phyloP scores from a whole-genome alignment of 345 rosid species.

The Citrus sp. region DNA sequence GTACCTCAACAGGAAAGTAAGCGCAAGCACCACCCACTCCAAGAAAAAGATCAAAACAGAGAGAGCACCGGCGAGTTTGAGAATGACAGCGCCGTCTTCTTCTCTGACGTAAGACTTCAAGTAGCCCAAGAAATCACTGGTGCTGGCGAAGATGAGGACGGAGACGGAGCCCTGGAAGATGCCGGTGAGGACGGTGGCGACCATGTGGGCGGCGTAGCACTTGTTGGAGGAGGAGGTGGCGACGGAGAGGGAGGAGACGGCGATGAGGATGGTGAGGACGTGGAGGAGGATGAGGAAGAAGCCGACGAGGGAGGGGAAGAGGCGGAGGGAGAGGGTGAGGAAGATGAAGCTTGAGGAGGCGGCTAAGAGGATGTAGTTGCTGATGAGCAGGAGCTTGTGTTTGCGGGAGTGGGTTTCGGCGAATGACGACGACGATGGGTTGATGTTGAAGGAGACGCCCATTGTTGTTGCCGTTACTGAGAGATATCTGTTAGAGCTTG shows the following conservation, averaged over 20 bases:
- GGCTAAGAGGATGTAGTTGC: constrained; percentile 36
- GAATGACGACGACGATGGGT: not conserved
- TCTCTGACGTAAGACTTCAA: constrained; percentile 41
- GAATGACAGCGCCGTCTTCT: constrained; percentile 33
- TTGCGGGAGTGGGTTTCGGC: constrained; percentile 15
- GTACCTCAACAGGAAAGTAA: constrained; percentile 36
- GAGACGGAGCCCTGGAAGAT: constrained; percentile 41
- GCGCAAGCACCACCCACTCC: constrained; percentile 41
- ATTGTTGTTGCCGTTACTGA: not conserved
- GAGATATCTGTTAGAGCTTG: too few species aligned
- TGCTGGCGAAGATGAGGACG: constrained; percentile 31
- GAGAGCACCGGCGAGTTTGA: constrained; percentile 36
- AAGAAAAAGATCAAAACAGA: constrained; percentile 33
- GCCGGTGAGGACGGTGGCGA: constrained; percentile 37
- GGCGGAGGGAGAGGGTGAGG: constrained; percentile 41
- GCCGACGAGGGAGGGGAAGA: constrained; percentile 34
- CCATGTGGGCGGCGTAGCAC: constrained; percentile 46
- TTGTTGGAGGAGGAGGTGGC: constrained; percentile 25
- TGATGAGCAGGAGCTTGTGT: constrained; percentile 25
- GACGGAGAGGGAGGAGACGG: constrained; percentile 32
- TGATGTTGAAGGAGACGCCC: constrained; percentile 19
- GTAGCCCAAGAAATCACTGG: constrained; percentile 30
- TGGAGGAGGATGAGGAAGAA: constrained; percentile 43
- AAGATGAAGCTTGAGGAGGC: constrained; percentile 42
- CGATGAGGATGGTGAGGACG: constrained; percentile 26